phyloP scores from a whole-genome alignment of 2,329 filamentous ascomycete species.

The Xylariaceae sp. region DNA sequence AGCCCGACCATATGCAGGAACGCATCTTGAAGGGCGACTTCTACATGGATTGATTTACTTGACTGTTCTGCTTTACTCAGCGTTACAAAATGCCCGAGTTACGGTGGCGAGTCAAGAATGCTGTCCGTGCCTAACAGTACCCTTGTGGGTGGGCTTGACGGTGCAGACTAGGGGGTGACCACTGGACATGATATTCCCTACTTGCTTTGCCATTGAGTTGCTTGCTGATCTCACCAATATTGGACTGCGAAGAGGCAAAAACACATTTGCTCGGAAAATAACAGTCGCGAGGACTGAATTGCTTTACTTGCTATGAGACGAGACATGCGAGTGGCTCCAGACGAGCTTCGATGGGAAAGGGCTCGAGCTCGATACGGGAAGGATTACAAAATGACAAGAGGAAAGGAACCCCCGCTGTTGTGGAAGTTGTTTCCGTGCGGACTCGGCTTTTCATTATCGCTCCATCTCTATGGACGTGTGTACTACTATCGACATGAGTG shows the following conservation, averaged over 20 bases:
- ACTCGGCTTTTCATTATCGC: slow-evolving; percentile 1
- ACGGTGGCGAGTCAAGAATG: too few relatives aligned
- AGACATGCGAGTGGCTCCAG: not conserved
- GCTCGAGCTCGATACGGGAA: slow-evolving; percentile 1
- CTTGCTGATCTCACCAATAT: too few relatives aligned
- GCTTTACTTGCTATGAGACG: slow-evolving; percentile 2
- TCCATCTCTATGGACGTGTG: slow-evolving; percentile 10
- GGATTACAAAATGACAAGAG: slow-evolving; percentile 1
- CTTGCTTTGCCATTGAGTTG: too few relatives aligned
- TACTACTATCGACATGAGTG: slow-evolving; percentile 11
- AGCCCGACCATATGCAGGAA: slow-evolving; percentile 94
- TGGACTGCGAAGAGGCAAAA: too few relatives aligned
- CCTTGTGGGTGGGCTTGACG: too few relatives aligned
- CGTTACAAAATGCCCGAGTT: too few relatives aligned
- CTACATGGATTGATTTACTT: slow-evolving; percentile 78
- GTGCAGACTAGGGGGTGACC: too few relatives aligned
- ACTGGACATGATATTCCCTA: too few relatives aligned
- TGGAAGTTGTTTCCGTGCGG: not conserved
- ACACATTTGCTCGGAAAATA: too few relatives aligned
- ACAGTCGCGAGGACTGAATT: too few relatives aligned
- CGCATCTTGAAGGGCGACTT: slow-evolving; percentile 96
- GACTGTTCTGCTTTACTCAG: too few relatives aligned
- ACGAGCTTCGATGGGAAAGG: slow-evolving; percentile 4
- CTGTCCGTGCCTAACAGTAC: too few relatives aligned
- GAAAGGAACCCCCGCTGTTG: not conserved